phyloP scores from a whole-genome alignment of 495 filamentous ascomycete species.

The Neurospora terricola region DNA sequence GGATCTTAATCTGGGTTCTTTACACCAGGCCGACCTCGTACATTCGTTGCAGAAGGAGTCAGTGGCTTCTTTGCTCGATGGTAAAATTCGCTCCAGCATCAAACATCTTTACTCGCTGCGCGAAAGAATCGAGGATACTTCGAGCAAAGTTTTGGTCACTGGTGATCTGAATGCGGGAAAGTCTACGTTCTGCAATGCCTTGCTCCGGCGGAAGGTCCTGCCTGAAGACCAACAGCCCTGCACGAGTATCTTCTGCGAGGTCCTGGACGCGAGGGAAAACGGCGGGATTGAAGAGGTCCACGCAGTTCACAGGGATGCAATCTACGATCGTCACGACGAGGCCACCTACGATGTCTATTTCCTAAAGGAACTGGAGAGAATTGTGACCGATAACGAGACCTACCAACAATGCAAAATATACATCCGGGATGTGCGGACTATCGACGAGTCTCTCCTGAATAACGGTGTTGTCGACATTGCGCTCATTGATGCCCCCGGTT shows the following conservation, averaged over 20 bases:
- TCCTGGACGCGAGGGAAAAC: constrained; percentile 86
- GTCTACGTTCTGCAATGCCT: constrained; percentile 95
- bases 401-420: constrained; percentile 97
- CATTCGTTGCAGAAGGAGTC: constrained; percentile 93
- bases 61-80: constrained; percentile 81
- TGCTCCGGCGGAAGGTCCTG: constrained; percentile 82
- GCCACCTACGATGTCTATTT: constrained; percentile 82
- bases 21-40: constrained; percentile 83
- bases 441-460: constrained; percentile 89
- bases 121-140: constrained; percentile 93
- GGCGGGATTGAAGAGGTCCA: constrained; percentile 88
- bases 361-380: constrained; percentile 68
- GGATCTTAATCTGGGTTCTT: constrained; percentile 77
- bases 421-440: constrained; percentile 78
- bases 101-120: constrained; percentile 78
- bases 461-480: constrained; percentile 98
- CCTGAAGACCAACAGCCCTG: constrained; percentile 98
- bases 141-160: constrained; percentile 95
- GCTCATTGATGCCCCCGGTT: constrained; percentile 88
- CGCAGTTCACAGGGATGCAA: constrained; percentile 69
- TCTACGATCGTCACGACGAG: constrained; percentile 85
- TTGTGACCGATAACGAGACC: constrained; percentile 75
- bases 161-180: constrained; percentile 97
- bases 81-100: constrained; percentile 85
- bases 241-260: constrained; percentile 97